Percentiles rank a stretch among this genome's conserved stretches.
phyloP scores from a whole-genome alignment of 177 flowering plant species.

The Vitis hybrid region DNA sequence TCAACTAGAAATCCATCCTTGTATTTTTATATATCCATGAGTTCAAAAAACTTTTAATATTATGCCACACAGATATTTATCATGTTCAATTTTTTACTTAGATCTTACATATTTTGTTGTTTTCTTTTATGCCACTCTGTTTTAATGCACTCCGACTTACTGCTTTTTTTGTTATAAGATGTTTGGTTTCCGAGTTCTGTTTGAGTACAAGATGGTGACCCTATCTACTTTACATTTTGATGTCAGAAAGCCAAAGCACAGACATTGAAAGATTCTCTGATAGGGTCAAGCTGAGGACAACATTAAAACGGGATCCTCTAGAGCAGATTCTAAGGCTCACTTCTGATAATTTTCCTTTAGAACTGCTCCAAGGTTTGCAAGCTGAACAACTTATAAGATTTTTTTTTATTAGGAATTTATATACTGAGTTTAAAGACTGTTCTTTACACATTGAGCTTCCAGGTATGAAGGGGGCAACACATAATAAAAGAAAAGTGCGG shows the following conservation, averaged over 20 bases:
- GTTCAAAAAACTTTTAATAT: not conserved
- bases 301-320: slow-evolving; percentile 20
- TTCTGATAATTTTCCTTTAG: slow-evolving; percentile 29
- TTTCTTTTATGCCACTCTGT: not conserved
- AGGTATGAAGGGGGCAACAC: slow-evolving; percentile 16
- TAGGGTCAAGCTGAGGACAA: slow-evolving; percentile 17
- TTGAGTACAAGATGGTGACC: not conserved
- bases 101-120: not conserved
- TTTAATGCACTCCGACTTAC: not conserved
- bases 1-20: not conserved
- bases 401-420: not conserved
- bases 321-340: slow-evolving; percentile 23
- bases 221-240: slow-evolving; percentile 1
- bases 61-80: not conserved
- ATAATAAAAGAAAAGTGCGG: slow-evolving; percentile 25
- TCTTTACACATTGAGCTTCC: not conserved
- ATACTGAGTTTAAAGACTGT: not conserved
- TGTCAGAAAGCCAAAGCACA: slow-evolving; percentile 21
- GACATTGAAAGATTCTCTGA: slow-evolving; percentile 45
- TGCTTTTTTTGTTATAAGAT: not conserved
- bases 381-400: not conserved
- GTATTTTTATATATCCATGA: not conserved
- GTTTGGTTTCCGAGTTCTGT: not conserved
- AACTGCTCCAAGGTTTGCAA: slow-evolving; percentile 34
- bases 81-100: slow-evolving; percentile 3